These are phyloP conservation scores for Rhynchospora pubera DNA, from an alignment of 176 grass and related monocot species.

Conservation along the genomic window DNA sequence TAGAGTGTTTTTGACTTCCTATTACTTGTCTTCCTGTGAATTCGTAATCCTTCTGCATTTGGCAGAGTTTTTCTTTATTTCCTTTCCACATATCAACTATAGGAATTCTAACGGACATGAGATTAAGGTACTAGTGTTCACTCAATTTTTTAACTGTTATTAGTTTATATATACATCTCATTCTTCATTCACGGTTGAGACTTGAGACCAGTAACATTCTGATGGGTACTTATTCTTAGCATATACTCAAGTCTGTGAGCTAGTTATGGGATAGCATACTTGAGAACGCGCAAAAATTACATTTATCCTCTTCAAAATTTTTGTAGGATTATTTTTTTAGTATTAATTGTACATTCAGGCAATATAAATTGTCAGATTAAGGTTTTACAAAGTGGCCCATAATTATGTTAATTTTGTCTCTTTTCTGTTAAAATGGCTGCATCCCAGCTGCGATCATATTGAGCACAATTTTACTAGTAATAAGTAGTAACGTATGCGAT, in stretches of 20 bases:
- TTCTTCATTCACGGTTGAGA: background rate
- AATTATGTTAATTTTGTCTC: background rate
- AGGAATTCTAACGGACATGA: background rate
- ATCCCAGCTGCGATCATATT: background rate
- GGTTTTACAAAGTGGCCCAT: background rate
- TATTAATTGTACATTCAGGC: background rate
- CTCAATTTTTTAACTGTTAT: background rate
- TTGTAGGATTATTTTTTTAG: too few relatives aligned
- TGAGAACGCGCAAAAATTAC: background rate
- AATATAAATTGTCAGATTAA: background rate
- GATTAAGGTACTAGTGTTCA: background rate
- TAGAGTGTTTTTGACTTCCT: background rate
- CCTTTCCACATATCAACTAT: background rate
- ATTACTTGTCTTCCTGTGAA: background rate
- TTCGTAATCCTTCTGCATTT: background rate
- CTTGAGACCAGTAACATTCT: background rate
- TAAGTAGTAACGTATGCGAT: too few relatives aligned
- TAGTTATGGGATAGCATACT: background rate
- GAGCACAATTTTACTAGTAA: background rate
- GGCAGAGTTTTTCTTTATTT: background rate
- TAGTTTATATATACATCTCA: background rate
- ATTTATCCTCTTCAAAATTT: too few relatives aligned
- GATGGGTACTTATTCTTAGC: background rate
- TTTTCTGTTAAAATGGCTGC: background rate
- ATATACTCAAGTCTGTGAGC: background rate